Percentiles rank a stretch among this genome's conserved stretches.
Conservation (phyloP, 129 eudicot species). For the carrot (Daucus carota) region DH1_v3.0 NC_030387.2:26005501-26006000, state of each 20-base stretch:
- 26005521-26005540: not conserved
- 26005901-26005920: not conserved
- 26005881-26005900: not conserved
- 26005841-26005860: not conserved
- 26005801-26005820: conserved; percentile 19
- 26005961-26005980: conserved; percentile 41
- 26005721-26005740: conserved; percentile 15
- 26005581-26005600: not conserved
- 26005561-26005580: not conserved
- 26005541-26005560: not conserved
- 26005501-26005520: not conserved
- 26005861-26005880: not conserved
- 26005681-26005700: conserved; percentile 17
- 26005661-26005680: not conserved
- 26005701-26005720: conserved; percentile 12
- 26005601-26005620: conserved; percentile 13
- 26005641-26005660: conserved; percentile 9
- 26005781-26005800: not conserved
- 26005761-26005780: not conserved
- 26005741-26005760: conserved; percentile 18
- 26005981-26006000: conserved; percentile 76
- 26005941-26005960: conserved; percentile 35
- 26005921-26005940: conserved; percentile 51
- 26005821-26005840: conserved; percentile 29
- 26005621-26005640: conserved; percentile 10